Base-by-base conservation (phyloP, 2,329 filamentous ascomycete genomes). In the Aureobasidium sp. region DNA sequence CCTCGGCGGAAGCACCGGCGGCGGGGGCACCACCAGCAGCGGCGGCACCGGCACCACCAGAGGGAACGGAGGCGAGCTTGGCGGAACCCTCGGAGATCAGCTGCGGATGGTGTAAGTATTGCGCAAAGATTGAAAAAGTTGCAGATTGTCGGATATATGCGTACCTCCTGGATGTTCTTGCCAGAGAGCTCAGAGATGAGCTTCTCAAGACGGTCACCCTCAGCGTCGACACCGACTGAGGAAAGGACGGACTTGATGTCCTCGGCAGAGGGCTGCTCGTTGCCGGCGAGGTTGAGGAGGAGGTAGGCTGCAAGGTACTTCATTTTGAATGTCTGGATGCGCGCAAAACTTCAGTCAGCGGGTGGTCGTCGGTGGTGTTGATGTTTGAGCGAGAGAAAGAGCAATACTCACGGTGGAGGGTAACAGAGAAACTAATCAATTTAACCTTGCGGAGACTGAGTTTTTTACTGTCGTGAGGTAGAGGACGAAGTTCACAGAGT, bases 371-470 rank as follows among this genome's bases (percentile, higher is more conserved):
- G 1, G 53, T 29, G 58, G 50, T 58, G 62, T 63, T 61, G 59
- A 39, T 39, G 36, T 57, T 27, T 41, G 30, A 5, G 36, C 36
- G 39, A 39, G 36, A 62, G 10, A 16, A 34, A 53, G 37, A 21
- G 21, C 21, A 21, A 21, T 21, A 55, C 67, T 60, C 65, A 70
- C 67, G 66, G 63, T 67, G 41, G 47, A 48, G 54, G 64, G 66
- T 63, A 59, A 47, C 68, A 71, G 86, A 91, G 92, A 89, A 88
- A 83, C 91, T 93, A 97, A 97, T 97, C 93, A 86, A 88, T 96
- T 97, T 96, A 96, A 97, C 93, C 93, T 91, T 90, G 89, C 92
- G 93, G 93, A 96, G 93, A 97, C 93, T 97, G 93, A 95, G 85
- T 88, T 91, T 91, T 94, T 90, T 94, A 44, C 15, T 37, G 41